phyloP scores from a whole-genome alignment of 257 asterid genomes.

The Scutellaria minor region DNA sequence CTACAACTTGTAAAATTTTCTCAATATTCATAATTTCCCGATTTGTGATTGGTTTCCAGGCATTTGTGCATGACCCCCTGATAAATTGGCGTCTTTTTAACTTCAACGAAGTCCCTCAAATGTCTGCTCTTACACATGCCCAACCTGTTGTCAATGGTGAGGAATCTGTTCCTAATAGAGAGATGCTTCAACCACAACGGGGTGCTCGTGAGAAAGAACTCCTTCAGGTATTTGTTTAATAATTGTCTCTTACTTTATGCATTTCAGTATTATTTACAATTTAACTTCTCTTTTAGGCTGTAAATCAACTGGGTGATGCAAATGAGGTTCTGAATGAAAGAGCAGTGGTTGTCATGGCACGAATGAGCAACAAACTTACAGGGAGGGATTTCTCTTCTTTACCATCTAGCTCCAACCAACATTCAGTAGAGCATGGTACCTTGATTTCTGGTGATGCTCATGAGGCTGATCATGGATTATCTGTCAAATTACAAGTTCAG shows the following conservation, averaged over 20 bases:
- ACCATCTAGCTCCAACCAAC: constrained; percentile 66
- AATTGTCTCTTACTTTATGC: not conserved
- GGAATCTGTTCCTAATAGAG: constrained; percentile 63
- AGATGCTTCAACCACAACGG: constrained; percentile 84
- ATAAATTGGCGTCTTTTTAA: constrained; percentile 99
- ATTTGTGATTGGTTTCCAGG: constrained; percentile 51
- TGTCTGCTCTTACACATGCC: constrained; percentile 69
- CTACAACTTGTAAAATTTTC: no score
- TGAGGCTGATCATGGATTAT: constrained; percentile 92
- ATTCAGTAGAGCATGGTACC: constrained; percentile 67
- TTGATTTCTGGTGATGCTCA: constrained; percentile 69
- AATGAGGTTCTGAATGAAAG: constrained; percentile 95
- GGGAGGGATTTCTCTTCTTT: constrained; percentile 89
- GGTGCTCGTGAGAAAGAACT: constrained; percentile 92
- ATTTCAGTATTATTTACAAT: constrained; percentile 19
- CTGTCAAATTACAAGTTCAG: constrained; percentile 92
- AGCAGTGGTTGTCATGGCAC: constrained; percentile 96
- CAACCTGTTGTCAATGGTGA: constrained; percentile 71
- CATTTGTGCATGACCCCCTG: constrained; percentile 98
- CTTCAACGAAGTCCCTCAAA: constrained; percentile 95
- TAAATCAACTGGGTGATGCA: constrained; percentile 96
- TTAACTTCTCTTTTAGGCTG: constrained; percentile 61
- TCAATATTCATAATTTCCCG: no score
- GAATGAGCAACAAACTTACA: constrained; percentile 97
- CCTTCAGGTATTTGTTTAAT: constrained; percentile 66